Conservation (phyloP, 306 rosid genomes). For the Pyrus betulifolia region DNA sequence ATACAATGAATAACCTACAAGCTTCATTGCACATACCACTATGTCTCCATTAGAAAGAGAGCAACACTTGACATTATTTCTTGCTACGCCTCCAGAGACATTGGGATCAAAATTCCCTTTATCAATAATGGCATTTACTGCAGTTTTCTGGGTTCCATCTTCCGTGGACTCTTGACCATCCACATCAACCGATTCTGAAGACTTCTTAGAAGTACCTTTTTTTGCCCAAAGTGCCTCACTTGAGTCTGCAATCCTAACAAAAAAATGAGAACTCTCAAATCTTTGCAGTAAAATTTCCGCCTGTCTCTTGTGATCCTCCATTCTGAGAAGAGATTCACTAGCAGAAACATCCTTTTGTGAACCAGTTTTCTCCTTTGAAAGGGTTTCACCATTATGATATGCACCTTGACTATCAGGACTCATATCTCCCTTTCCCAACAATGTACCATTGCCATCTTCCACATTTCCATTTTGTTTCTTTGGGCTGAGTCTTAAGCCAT, state of each 20-base stretch:
- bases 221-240: conserved; percentile 76
- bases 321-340: conserved; percentile 56
- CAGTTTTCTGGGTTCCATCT: conserved; percentile 28
- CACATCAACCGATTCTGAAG: conserved; percentile 25
- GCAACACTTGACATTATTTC: conserved; percentile 69
- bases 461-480: conserved; percentile 42
- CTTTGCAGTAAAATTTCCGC: conserved; percentile 57
- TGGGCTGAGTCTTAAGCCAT: conserved; percentile 47
- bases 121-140: conserved; percentile 55
- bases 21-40: conserved; percentile 69
- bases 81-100: conserved; percentile 70
- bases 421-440: conserved; percentile 29
- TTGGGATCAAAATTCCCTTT: conserved; percentile 69
- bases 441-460: conserved; percentile 30
- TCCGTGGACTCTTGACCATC: conserved; percentile 21
- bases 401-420: conserved; percentile 35
- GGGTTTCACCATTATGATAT: conserved; percentile 40
- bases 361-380: conserved; percentile 21
- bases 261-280: conserved; percentile 82
- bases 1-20: conserved; percentile 6
- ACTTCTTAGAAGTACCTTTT: conserved; percentile 24
- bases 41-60: conserved; percentile 86
- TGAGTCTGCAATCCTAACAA: conserved; percentile 82
- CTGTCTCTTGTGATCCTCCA: conserved; percentile 61
- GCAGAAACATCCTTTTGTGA: conserved; percentile 34